Base-by-base conservation (phyloP, 2,329 filamentous ascomycete species). In the Lojkania enalia region DNA sequence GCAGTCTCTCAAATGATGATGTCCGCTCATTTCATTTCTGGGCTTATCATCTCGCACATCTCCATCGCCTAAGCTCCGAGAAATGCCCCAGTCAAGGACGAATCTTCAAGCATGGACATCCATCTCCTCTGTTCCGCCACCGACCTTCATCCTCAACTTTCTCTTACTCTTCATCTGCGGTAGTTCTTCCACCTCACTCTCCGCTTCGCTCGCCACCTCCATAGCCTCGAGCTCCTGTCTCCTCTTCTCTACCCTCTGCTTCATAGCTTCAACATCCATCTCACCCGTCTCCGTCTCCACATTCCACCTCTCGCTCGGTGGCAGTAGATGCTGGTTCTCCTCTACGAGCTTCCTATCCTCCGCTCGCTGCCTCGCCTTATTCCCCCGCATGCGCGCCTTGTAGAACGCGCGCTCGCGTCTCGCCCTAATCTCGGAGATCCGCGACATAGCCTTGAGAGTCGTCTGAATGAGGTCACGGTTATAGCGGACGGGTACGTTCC, bases 401-500 rank as follows among this genome's bases (percentile, higher is more conserved):
- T 96, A 96, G 76, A 96, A 96, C 55, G 87, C 87, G 59, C 90
- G 82, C 80, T 97, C 92, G 67, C 94, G 82, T 67, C 85, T 83
- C 46, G 82, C 73, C 42, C 90, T 80, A 73, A 97, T 92, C 78
- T 96, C 91, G 62, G 82, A 78, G 61, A 97, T 86, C 54, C 92
- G 83, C 74, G 89, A 81, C 90, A 99, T 99, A 57, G 91, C 92
- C 68, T 87, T 84, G 72, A 97, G 80, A 13, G 94, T 97, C 65
- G 87, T 90, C 60, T 82, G 80, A 54, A 96, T 84, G 54, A 96
- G 83, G 60, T 95, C 89, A 72, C 94, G 86, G 82, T 96, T 89
- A 83, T 99, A 99, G 68, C 92, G 89, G 51, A 95, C 84, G 56
- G 94, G 94, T 21, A 95, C 83, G 78, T 99, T 96, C 77, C 94